Evolutionary conservation across 108 stramenopile species (phyloP), one percentile per base, ranked within the genome.

Genomic region (Cyclotella baltica): DNA sequence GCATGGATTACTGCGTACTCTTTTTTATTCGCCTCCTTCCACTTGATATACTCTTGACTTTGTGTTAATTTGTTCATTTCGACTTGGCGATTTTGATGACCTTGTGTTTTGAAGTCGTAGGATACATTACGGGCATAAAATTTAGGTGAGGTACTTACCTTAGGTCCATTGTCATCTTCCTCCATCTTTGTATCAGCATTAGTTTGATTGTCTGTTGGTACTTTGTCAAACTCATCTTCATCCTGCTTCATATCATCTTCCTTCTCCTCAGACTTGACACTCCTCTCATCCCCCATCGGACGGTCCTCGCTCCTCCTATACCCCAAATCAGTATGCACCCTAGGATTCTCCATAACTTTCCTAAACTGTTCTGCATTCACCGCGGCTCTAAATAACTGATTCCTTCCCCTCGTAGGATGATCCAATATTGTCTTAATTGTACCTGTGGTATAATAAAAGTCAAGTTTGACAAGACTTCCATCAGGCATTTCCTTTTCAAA

Each of bases 391-490:
- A 79, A 79, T 18, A 87, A 30, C 62, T 87, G 84, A 52, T 77
- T 87, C 64, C 62, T 50, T 18, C 88, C 86, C 46, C 61, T 62
- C n/a, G n/a, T 59, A 9, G 85, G 88, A 68, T 88, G 83, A 65
- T 86, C 67, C 77, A 86, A 55, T n/a, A 77, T 64, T 13, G 84
- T 86, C 66, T 88, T 88, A 40, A 86, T 57, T 4, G 86, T 85
- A 46, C 58, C 88, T 11, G 86, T 86, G n/a, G 81, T 86, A 62
- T 79, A 88, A 62, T 88, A 88, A 65, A 75, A 89, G 47, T 89
- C 88, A 63, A 89, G 69, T 38, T 83, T 87, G 65, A 87, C 81
- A 27, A 77, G 20, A 10, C 74, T 65, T 27, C 76, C 76, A n/a
- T 61, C 53, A 46, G 70, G 70, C 46, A 75, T 48, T 5, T 63